Evolutionary conservation across 163 green algal genomes (phyloP).

Genomic region (Trebouxia gelatinosa): DNA sequence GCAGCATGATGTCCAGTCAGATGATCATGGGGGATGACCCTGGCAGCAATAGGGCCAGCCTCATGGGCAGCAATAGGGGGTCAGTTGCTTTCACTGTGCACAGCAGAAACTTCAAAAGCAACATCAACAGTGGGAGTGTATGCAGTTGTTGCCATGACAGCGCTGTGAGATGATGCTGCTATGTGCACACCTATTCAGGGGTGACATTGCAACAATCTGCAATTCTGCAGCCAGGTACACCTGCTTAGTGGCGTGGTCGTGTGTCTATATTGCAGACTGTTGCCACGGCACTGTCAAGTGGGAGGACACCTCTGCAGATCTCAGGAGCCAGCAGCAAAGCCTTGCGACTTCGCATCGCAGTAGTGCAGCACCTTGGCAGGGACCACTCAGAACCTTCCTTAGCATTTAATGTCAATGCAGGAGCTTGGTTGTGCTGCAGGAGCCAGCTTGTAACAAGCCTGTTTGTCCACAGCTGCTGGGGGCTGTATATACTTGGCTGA

Average conservation of each 20-base stretch:
- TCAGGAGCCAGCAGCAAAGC: not conserved
- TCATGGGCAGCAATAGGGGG: not conserved
- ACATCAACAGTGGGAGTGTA: not conserved
- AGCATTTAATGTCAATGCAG: not conserved
- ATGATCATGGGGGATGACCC: not conserved
- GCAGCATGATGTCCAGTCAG: not conserved
- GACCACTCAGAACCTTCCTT: too few relatives aligned
- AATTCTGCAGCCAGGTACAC: too few relatives aligned
- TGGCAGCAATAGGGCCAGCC: constrained; percentile 17
- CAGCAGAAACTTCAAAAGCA: not conserved
- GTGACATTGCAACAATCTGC: too few relatives aligned
- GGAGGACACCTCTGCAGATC: too few relatives aligned
- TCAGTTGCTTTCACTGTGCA: not conserved
- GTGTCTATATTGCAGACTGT: too few relatives aligned
- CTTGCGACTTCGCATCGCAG: too few relatives aligned
- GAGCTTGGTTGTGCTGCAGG: not conserved
- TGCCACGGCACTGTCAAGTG: too few relatives aligned
- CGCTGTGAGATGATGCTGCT: not conserved
- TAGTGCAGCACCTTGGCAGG: too few relatives aligned
- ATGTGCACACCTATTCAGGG: not conserved
- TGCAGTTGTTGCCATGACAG: not conserved
- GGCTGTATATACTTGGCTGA: not conserved
- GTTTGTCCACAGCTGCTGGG: not conserved
- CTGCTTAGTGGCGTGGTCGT: too few relatives aligned
- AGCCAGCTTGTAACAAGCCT: too few relatives aligned